Conservation (phyloP, 805 yeast genomes). For the Tetrapisispora iriomotensis region DNA sequence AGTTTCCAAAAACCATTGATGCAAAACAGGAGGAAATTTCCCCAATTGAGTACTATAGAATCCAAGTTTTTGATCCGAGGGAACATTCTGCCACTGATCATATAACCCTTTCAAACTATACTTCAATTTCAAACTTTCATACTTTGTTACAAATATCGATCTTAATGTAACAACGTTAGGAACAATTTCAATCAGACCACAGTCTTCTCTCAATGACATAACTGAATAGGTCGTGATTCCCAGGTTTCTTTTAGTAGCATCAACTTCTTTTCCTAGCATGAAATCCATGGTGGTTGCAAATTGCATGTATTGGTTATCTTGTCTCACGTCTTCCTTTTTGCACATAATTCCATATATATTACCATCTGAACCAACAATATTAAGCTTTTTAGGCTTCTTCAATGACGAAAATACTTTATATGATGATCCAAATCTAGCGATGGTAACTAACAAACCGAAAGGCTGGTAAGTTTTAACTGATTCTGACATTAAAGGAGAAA, state of each 20-base stretch:
- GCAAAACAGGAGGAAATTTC: slow-evolving; percentile 57
- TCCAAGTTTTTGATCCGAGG: slow-evolving; percentile 18
- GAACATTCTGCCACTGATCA: slow-evolving; percentile 20
- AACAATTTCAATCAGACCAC: slow-evolving; percentile 90
- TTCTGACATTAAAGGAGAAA: slow-evolving; percentile 45
- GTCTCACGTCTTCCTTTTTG: slow-evolving; percentile 86
- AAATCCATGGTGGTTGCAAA: slow-evolving; percentile 81
- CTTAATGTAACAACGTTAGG: slow-evolving; percentile 65
- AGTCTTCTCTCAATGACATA: slow-evolving; percentile 71
- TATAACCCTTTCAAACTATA: slow-evolving; percentile 18
- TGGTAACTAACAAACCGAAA: slow-evolving; percentile 42
- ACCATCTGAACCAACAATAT: slow-evolving; percentile 71
- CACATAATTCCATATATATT: slow-evolving; percentile 64
- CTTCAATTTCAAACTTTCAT: slow-evolving; percentile 33
- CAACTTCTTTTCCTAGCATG: slow-evolving; percentile 53
- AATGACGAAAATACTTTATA: slow-evolving; percentile 70
- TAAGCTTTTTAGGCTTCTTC: slow-evolving; percentile 77
- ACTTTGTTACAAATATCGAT: slow-evolving; percentile 41
- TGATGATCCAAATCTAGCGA: slow-evolving; percentile 51
- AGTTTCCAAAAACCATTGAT: slow-evolving; percentile 78
- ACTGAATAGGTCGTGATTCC: slow-evolving; percentile 78
- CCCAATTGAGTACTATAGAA: slow-evolving; percentile 21
- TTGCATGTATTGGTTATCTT: slow-evolving; percentile 88
- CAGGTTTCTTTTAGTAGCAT: slow-evolving; percentile 62
- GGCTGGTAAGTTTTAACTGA: slow-evolving; percentile 35